Evolutionary conservation across 257 asterid genomes (phyloP), one percentile per base, ranked within the genome.

Genomic region (Solanum peruvianum): DNA sequence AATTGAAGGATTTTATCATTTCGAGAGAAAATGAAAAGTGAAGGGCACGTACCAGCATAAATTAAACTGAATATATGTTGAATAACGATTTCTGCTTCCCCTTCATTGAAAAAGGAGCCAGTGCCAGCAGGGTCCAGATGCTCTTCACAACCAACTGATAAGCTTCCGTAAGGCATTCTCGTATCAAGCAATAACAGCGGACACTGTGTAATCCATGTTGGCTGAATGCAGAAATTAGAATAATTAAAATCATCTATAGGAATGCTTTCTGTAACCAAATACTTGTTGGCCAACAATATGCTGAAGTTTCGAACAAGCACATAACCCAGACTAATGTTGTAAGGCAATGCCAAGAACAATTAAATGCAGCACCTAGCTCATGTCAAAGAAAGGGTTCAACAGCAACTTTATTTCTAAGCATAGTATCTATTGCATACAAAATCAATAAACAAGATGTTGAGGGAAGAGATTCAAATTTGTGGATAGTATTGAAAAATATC

Each of bases 51-150:
- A 96, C 99, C 99, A 52, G 99, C 88, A 93, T 94, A 93, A 84
- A 96, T 94, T 95, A 96, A 91, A 89, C 94, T 86, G 90, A 90
- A 93, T 89, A 96, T 93, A 87, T 96, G 99, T 81, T 95, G 96
- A 69, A 93, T 90, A n/a, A 96, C 97, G 25, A 96, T 91, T 86
- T 96, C 99, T 62, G 98, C 98, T 90, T 96, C 99, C 88, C 99
- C 98, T 90, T 95, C 98, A 69, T 96, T 96, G 96, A 91, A 95
- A 91, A 94, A 94, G 88, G 99, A 96, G 89, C 99, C 99, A 27
- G 99, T 96, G 89, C 99, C 99, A 88, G 98, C 95, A 90, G 98
- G 99, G 89, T 96, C 99, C 87, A 96, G 86, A 87, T 95, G 95
- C 93, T 96, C 99, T 88, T 96, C 98, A 89, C 99, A 96, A 87